Evolutionary conservation across 768 basidiomycete species (phyloP).

Genomic region (Mycena olivaceomarginata): DNA sequence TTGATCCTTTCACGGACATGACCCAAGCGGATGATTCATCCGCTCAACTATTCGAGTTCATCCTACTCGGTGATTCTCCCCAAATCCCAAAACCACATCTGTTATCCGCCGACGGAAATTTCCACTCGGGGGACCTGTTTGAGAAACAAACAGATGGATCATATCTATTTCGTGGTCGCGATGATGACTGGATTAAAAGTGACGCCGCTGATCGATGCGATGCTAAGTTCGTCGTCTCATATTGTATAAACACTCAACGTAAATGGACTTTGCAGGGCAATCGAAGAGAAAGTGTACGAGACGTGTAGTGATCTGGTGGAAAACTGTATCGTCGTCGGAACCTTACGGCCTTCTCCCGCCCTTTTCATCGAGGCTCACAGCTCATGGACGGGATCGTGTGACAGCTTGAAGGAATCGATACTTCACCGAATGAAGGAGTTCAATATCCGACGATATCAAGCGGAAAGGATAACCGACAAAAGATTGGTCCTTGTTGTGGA

Average conservation of each 20-base stretch:
- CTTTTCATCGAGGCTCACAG: slow-evolving; percentile 49
- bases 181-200: slow-evolving; percentile 48
- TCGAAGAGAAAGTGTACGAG: slow-evolving; percentile 44
- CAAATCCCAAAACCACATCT: slow-evolving; percentile 30
- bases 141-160: slow-evolving; percentile 41
- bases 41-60: slow-evolving; percentile 24
- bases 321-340: slow-evolving; percentile 48
- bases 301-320: slow-evolving; percentile 40
- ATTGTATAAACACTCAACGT: slow-evolving; percentile 26
- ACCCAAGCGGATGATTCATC: slow-evolving; percentile 18
- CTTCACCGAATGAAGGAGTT: slow-evolving; percentile 31
- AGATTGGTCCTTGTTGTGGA: slow-evolving; percentile 26
- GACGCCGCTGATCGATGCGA: slow-evolving; percentile 50
- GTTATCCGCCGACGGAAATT: slow-evolving; percentile 40
- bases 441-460: slow-evolving; percentile 26
- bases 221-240: slow-evolving; percentile 39
- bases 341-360: slow-evolving; percentile 32
- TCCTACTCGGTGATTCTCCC: slow-evolving; percentile 23
- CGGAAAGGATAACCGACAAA: slow-evolving; percentile 28
- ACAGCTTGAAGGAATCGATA: slow-evolving; percentile 26
- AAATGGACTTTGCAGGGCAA: slow-evolving; percentile 35
- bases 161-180: slow-evolving; percentile 45
- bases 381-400: slow-evolving; percentile 20
- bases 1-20: slow-evolving; percentile 27
- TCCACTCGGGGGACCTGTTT: slow-evolving; percentile 47